Conservation (phyloP, 1,139 yeast genomes). For the Yamadazyma spencermartinsiae region DNA sequence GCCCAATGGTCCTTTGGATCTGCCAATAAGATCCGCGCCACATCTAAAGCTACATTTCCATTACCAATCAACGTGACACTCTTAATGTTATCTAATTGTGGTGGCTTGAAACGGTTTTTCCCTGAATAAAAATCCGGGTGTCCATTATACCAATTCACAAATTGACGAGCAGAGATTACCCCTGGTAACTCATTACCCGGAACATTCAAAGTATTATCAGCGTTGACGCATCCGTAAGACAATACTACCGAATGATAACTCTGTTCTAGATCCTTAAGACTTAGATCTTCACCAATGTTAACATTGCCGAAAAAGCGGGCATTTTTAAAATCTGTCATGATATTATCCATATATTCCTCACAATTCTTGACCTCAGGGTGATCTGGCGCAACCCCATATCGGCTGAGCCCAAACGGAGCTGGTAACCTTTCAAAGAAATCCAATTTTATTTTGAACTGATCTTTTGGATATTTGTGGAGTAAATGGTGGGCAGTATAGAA, state of each 20-base stretch:
- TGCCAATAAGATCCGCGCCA: conserved; percentile 75
- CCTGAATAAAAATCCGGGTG: conserved; percentile 57
- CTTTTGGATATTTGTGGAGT: conserved; percentile 44
- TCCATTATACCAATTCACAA: conserved; percentile 97
- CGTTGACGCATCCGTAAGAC: conserved; percentile 77
- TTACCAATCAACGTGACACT: conserved; percentile 87
- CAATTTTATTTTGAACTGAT: conserved; percentile 43
- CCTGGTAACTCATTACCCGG: conserved; percentile 64
- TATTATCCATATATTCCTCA: conserved; percentile 73
- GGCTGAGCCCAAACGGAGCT: conserved; percentile 84
- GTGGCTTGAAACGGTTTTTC: conserved; percentile 32
- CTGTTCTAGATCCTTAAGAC: conserved; percentile 47
- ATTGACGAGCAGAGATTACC: conserved; percentile 79
- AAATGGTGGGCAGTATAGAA: conserved; percentile 85
- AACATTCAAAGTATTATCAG: conserved; percentile 56
- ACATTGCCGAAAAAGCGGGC: conserved; percentile 80
- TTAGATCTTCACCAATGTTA: conserved; percentile 57
- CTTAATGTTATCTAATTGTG: conserved; percentile 59
- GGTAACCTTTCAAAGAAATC: conserved; percentile 81
- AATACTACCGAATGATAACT: conserved; percentile 73
- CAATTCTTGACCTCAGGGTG: conserved; percentile 95
- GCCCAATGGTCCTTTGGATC: conserved; percentile 57
- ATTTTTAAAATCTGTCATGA: conserved; percentile 33
- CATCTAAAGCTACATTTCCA: conserved; percentile 96
- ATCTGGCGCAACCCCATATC: conserved; percentile 99